A percentile compares a stretch with the other conserved stretches of the same genome.
phyloP scores from a whole-genome alignment of 805 yeast species.

The Schwanniomyces polymorphus region DNA sequence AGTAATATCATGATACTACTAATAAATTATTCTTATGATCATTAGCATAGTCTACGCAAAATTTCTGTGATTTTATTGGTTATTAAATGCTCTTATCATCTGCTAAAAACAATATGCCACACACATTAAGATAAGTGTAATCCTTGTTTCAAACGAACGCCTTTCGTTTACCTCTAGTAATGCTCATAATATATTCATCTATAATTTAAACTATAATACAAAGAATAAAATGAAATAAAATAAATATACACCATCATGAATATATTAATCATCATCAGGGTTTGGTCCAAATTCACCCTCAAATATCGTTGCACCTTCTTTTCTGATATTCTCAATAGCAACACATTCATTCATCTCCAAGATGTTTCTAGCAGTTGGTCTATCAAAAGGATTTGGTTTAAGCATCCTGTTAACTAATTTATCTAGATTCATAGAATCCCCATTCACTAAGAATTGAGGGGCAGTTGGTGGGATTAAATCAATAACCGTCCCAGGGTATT shows the following conservation, averaged over 20 bases:
- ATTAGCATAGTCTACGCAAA: too few relatives aligned
- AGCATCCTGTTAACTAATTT: conserved; percentile 85
- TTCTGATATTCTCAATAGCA: conserved; percentile 75
- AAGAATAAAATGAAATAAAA: not conserved
- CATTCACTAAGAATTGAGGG: conserved; percentile 74
- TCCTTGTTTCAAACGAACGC: not conserved
- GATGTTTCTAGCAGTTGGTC: conserved; percentile 82
- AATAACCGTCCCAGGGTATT: conserved; percentile 12
- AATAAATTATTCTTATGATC: too few relatives aligned
- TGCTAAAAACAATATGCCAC: too few relatives aligned
- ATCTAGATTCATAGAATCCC: conserved; percentile 61
- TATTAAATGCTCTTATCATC: too few relatives aligned
- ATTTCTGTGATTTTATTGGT: too few relatives aligned
- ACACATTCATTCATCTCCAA: conserved; percentile 70
- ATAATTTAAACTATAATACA: not conserved
- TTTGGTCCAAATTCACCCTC: conserved; percentile 94
- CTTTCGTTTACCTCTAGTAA: not conserved
- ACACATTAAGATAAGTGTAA: too few relatives aligned
- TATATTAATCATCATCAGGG: conserved; percentile 11
- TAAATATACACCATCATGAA: not conserved
- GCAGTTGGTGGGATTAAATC: conserved; percentile 75
- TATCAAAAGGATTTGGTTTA: conserved; percentile 71
- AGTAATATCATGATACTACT: too few relatives aligned
- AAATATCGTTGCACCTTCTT: conserved; percentile 90
- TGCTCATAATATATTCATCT: not conserved